Conservation (phyloP, 2,329 filamentous ascomycete genomes). For the Coniochaeta sp. region DNA sequence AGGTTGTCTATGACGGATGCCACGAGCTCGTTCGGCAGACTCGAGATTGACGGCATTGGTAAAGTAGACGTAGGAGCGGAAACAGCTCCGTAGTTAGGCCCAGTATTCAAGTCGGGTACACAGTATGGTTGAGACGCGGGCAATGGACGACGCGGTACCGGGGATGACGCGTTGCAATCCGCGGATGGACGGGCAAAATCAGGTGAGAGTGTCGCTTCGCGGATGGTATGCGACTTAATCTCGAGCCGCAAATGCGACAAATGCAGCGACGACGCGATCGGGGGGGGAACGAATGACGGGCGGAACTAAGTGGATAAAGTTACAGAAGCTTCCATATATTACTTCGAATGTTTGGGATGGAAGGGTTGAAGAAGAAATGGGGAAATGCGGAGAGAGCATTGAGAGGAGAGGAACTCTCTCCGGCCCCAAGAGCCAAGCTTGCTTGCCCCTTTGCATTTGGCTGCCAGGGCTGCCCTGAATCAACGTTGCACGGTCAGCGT, state of each 20-base stretch:
- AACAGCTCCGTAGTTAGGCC: neutral
- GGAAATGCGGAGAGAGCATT: neutral
- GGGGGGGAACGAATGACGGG: neutral
- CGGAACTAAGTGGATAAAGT: neutral
- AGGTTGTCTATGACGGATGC: slow-evolving; percentile 17
- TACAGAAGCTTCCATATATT: neutral
- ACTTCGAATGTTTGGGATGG: neutral
- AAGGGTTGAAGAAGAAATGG: slow-evolving; percentile 2
- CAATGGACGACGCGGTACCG: neutral
- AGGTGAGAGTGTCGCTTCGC: neutral
- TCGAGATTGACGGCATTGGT: slow-evolving; percentile 8
- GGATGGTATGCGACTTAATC: neutral
- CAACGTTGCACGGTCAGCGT: neutral
- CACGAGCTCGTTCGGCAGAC: slow-evolving; percentile 19
- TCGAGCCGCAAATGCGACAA: neutral
- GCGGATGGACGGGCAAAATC: neutral
- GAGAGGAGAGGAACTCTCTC: no score
- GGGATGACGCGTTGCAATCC: neutral
- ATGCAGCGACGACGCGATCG: neutral
- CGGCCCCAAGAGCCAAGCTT: no score
- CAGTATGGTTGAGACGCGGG: neutral
- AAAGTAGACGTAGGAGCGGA: neutral
- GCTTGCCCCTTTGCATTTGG: no score
- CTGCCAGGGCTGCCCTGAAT: neutral
- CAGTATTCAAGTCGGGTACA: neutral